Percentiles rank a stretch among this genome's conserved stretches.
These are phyloP conservation scores for Exophiala lecanii-corni DNA, from an alignment of 2,329 filamentous ascomycete species.

Conservation along the genomic window DNA sequence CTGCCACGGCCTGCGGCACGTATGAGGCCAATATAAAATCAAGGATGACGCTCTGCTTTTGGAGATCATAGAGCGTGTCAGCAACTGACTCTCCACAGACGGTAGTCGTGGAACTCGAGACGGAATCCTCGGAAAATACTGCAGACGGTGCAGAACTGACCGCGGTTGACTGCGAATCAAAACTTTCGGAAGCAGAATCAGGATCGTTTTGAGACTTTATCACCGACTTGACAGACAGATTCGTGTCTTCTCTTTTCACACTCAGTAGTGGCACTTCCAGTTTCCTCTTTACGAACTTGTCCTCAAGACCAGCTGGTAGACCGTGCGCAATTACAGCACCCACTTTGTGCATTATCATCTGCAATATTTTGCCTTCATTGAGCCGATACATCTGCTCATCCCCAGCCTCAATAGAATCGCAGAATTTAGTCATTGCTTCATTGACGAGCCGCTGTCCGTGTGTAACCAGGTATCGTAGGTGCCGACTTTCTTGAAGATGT, in stretches of 20 bases:
- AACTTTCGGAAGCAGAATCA: slow-evolving; percentile 19
- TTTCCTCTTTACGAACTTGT: slow-evolving; percentile 70
- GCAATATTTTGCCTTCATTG: slow-evolving; percentile 65
- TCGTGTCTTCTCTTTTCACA: slow-evolving; percentile 56
- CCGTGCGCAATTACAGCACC: slow-evolving; percentile 59
- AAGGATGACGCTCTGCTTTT: slow-evolving; percentile 47
- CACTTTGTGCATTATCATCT: slow-evolving; percentile 66
- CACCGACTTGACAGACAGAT: slow-evolving; percentile 24
- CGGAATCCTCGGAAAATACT: slow-evolving; percentile 35
- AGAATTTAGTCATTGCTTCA: slow-evolving; percentile 63
- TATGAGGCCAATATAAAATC: slow-evolving; percentile 49
- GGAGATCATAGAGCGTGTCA: slow-evolving; percentile 38
- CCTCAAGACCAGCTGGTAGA: slow-evolving; percentile 76
- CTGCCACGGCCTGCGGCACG: slow-evolving; percentile 36
- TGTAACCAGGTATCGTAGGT: slow-evolving; percentile 39
- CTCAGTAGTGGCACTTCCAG: slow-evolving; percentile 72
- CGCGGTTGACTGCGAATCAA: slow-evolving; percentile 27
- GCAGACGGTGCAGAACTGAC: slow-evolving; percentile 31
- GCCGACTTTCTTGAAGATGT: slow-evolving; percentile 37
- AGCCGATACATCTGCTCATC: slow-evolving; percentile 82
- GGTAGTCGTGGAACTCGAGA: slow-evolving; percentile 34
- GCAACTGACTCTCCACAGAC: slow-evolving; percentile 31
- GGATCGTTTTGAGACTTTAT: slow-evolving; percentile 30
- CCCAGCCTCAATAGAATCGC: slow-evolving; percentile 76
- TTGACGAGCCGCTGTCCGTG: slow-evolving; percentile 49